These are phyloP conservation scores for Cutaneotrichosporon mucoides DNA, from an alignment of 1,284 basidiomycete genomes.

Conservation along the genomic window DNA sequence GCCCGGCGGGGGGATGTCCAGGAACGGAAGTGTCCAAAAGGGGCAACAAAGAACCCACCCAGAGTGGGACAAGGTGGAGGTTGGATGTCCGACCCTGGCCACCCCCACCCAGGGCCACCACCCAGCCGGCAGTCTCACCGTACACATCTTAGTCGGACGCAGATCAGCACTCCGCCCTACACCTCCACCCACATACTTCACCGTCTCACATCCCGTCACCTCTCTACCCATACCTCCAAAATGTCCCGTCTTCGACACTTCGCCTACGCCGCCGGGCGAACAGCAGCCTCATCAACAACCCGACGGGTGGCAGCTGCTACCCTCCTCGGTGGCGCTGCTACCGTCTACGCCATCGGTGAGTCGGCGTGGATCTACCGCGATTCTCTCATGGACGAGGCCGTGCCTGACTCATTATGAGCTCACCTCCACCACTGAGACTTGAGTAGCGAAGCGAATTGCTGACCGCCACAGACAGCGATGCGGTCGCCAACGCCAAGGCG, in stretches of 20 bases:
- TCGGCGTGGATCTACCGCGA: too few species aligned
- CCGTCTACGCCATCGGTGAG: conserved; percentile 6
- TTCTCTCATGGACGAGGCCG: too few species aligned
- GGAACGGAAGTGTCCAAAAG: too few species aligned
- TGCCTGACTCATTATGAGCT: neutral
- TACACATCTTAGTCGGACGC: neutral
- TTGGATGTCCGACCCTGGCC: too few species aligned
- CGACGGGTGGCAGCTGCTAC: neutral
- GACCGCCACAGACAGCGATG: conserved; percentile 2
- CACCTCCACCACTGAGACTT: too few species aligned
- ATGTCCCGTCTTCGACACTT: neutral
- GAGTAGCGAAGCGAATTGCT: neutral
- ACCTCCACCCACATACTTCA: neutral
- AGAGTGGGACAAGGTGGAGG: too few species aligned
- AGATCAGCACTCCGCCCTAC: too few species aligned
- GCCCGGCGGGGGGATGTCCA: too few species aligned
- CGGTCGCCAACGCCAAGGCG: neutral
- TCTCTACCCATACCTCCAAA: neutral
- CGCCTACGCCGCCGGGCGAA: neutral
- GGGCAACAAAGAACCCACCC: too few species aligned
- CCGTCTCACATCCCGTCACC: neutral
- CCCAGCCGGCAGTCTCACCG: neutral
- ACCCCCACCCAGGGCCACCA: too few species aligned
- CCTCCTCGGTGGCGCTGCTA: conserved; percentile 1
- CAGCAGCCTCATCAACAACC: neutral